phyloP scores from a whole-genome alignment of 768 basidiomycete species.

The Calocybe gangraenosa region DNA sequence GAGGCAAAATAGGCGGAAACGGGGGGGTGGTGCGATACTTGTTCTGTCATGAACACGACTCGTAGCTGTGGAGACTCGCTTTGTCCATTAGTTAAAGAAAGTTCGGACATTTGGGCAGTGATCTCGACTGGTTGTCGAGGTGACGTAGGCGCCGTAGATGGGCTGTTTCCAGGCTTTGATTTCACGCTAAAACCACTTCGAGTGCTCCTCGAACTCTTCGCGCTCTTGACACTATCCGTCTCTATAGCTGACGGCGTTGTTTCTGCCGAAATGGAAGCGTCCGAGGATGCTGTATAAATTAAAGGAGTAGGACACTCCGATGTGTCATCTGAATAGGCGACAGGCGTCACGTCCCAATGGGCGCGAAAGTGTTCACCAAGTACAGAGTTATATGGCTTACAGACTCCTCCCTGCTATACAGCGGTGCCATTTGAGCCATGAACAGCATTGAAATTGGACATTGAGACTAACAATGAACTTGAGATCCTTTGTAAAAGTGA shows the following conservation, averaged over 20 bases:
- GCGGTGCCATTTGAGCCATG: neutral
- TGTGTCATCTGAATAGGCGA: constrained; percentile 45
- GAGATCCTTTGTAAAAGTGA: constrained; percentile 89
- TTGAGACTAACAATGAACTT: constrained; percentile 75
- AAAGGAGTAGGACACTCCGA: constrained; percentile 42
- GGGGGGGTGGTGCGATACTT: constrained; percentile 96
- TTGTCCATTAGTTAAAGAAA: constrained; percentile 38
- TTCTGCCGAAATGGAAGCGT: constrained; percentile 20
- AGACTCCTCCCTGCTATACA: constrained; percentile 79
- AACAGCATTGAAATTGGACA: constrained; percentile 4
- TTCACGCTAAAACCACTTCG: constrained; percentile 52
- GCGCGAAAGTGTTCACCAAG: constrained; percentile 87
- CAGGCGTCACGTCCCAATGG: constrained; percentile 78
- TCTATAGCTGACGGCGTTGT: constrained; percentile 31
- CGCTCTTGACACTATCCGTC: constrained; percentile 56
- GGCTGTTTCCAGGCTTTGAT: constrained; percentile 48
- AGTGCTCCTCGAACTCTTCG: constrained; percentile 56
- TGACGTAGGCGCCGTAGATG: constrained; percentile 54
- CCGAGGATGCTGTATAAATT: constrained; percentile 29
- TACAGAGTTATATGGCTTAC: constrained; percentile 90
- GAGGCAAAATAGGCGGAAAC: constrained; percentile 79
- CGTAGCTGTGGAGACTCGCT: constrained; percentile 30
- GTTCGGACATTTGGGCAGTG: constrained; percentile 55
- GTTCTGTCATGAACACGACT: constrained; percentile 84
- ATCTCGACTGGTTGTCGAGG: constrained; percentile 42